phyloP scores from a whole-genome alignment of 306 rosid genomes.

The Castanea mollissima region DNA sequence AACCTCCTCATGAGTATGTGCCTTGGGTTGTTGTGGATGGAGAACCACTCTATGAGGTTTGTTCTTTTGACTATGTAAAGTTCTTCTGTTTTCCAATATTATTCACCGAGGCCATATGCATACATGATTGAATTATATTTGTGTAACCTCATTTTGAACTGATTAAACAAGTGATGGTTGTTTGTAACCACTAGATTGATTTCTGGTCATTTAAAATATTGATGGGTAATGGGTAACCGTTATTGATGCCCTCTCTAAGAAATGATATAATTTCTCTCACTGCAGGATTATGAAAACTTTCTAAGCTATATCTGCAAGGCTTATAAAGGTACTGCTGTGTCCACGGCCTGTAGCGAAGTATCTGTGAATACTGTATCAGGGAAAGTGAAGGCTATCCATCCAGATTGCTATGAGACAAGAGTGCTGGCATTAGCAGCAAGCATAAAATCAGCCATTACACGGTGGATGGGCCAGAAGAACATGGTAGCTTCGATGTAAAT shows the following conservation, averaged over 20 bases:
- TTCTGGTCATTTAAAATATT: neutral
- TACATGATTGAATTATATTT: neutral
- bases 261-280: conserved; percentile 10
- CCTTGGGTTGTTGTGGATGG: conserved; percentile 97
- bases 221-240: neutral
- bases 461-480: conserved; percentile 44
- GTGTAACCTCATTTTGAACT: neutral
- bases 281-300: conserved; percentile 75
- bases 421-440: conserved; percentile 23
- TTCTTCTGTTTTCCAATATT: neutral
- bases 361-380: conserved; percentile 25
- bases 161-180: too few relatives aligned
- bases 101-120: neutral
- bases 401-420: conserved; percentile 30
- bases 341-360: conserved; percentile 44
- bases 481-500: conserved; percentile 24
- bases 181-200: neutral
- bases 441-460: conserved; percentile 38
- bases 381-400: conserved; percentile 19
- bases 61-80: conserved; percentile 9
- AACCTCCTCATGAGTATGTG: conserved; percentile 81
- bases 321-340: conserved; percentile 47
- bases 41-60: conserved; percentile 78
- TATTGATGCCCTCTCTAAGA: neutral
- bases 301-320: conserved; percentile 70